Percentiles rank a stretch among this genome's conserved stretches.
Conservation (phyloP, 495 filamentous ascomycete species). For the Aspergillus cavernicola region DNA sequence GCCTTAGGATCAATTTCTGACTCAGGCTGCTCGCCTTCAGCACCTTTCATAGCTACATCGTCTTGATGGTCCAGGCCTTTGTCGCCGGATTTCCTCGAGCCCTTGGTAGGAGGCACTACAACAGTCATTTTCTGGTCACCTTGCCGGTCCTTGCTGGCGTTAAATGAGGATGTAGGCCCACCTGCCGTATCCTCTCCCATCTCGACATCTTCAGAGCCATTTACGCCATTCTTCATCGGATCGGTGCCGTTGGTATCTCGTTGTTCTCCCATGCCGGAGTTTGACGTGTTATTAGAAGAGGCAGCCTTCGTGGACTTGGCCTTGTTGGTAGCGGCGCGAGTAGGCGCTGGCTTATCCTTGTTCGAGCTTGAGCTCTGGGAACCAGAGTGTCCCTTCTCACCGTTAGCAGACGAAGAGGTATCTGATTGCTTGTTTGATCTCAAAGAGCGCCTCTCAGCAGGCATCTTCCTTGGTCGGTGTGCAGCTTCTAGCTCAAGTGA, state of each 20-base stretch:
- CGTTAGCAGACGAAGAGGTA: constrained; percentile 54
- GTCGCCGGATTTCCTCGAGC: constrained; percentile 60
- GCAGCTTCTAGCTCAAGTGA: constrained; percentile 35
- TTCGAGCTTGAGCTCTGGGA: constrained; percentile 48
- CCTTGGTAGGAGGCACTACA: constrained; percentile 76
- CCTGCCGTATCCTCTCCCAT: constrained; percentile 73
- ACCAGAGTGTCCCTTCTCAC: constrained; percentile 50
- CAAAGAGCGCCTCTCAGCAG: constrained; percentile 53
- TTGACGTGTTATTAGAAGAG: constrained; percentile 42
- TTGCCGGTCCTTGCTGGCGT: constrained; percentile 63
- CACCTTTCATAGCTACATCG: constrained; percentile 70
- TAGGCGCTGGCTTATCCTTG: constrained; percentile 46
- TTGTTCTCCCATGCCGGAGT: constrained; percentile 44
- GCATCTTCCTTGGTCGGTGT: constrained; percentile 41
- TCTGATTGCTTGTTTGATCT: constrained; percentile 56
- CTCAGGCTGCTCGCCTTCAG: constrained; percentile 55
- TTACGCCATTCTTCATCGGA: constrained; percentile 69
- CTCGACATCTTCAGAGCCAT: constrained; percentile 73
- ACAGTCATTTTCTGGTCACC: constrained; percentile 83
- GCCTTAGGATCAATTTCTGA: constrained; percentile 54
- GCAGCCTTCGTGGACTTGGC: constrained; percentile 51
- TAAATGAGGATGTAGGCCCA: constrained; percentile 51
- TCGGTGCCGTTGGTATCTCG: constrained; percentile 66
- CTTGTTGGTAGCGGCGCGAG: constrained; percentile 45
- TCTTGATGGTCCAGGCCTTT: constrained; percentile 59